phyloP scores from a whole-genome alignment of 2,329 filamentous ascomycete genomes.

The Pestalotiopsis sp. region DNA sequence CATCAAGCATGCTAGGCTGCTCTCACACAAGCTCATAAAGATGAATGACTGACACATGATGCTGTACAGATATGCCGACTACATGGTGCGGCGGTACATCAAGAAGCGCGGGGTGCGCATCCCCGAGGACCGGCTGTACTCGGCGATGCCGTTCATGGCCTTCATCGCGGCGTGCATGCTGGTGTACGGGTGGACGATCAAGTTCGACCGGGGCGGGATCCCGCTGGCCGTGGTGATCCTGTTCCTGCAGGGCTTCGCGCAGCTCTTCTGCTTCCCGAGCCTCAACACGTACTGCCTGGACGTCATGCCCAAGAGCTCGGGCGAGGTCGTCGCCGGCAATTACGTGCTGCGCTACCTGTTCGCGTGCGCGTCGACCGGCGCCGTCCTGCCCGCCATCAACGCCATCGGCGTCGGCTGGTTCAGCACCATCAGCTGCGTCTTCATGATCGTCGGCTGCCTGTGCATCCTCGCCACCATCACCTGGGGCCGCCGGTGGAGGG shows the following conservation, averaged over 20 bases:
- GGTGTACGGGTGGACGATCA: conserved; percentile 59
- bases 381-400: conserved; percentile 74
- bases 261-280: conserved; percentile 75
- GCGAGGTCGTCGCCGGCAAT: conserved; percentile 79
- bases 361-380: conserved; percentile 70
- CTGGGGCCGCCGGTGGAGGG: conserved; percentile 43
- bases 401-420: conserved; percentile 82
- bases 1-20: too few relatives aligned
- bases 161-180: conserved; percentile 68
- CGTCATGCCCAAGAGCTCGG: conserved; percentile 71
- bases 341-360: conserved; percentile 79
- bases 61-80: conserved; percentile 35
- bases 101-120: conserved; percentile 56
- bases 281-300: conserved; percentile 83
- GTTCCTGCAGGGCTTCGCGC: conserved; percentile 74
- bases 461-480: conserved; percentile 40
- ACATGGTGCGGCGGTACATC: conserved; percentile 41
- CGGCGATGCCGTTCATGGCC: conserved; percentile 61
- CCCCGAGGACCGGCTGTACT: conserved; percentile 70
- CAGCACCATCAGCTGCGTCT: conserved; percentile 55
- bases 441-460: conserved; percentile 39
- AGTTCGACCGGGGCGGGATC: conserved; percentile 53
- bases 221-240: conserved; percentile 70
- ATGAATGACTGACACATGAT: too few relatives aligned
- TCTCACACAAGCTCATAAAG: too few relatives aligned